These are phyloP conservation scores for Aspergillus latus DNA, from an alignment of 2,329 filamentous ascomycete genomes.

Conservation along the genomic window DNA sequence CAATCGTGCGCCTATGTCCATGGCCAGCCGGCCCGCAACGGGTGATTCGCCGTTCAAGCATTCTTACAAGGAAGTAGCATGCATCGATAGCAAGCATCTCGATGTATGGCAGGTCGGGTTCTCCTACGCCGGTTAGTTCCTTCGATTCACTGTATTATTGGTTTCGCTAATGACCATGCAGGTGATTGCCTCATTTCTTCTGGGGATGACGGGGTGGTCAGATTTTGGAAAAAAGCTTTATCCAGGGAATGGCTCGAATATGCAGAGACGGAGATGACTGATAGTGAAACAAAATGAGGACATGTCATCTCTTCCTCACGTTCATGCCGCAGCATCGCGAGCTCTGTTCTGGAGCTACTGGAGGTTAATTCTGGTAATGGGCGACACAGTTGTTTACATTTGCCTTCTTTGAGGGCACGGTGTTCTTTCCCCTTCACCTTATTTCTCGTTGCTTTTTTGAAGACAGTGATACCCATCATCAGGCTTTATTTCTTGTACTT, in stretches of 20 bases:
- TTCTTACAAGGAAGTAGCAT: constrained; percentile 43
- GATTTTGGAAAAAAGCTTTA: constrained; percentile 46
- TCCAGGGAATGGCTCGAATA: constrained; percentile 48
- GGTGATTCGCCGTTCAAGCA: constrained; percentile 44
- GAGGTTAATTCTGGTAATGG: background rate
- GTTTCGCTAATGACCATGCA: constrained; percentile 19
- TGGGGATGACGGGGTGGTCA: constrained; percentile 43
- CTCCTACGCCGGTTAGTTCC: constrained; percentile 41
- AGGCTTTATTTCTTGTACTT: constrained; percentile 2
- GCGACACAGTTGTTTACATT: background rate
- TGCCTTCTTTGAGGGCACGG: background rate
- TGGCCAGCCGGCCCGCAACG: constrained; percentile 33
- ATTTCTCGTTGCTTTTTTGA: constrained; percentile 10
- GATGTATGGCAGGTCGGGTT: constrained; percentile 49
- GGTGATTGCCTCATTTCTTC: constrained; percentile 47
- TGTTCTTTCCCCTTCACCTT: background rate
- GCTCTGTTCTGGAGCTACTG: background rate
- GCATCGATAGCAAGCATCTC: constrained; percentile 45
- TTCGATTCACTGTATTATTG: background rate
- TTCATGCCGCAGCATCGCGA: background rate
- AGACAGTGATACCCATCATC: constrained; percentile 27
- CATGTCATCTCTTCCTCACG: constrained; percentile 1
- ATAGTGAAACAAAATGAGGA: constrained; percentile 24
- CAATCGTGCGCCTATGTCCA: constrained; percentile 32
- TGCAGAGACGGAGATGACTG: constrained; percentile 43